A percentile compares a stretch with the other conserved stretches of the same genome.
These are phyloP conservation scores for Byssothecium circinans DNA, from an alignment of 2,329 filamentous ascomycete species.

Conservation along the genomic window DNA sequence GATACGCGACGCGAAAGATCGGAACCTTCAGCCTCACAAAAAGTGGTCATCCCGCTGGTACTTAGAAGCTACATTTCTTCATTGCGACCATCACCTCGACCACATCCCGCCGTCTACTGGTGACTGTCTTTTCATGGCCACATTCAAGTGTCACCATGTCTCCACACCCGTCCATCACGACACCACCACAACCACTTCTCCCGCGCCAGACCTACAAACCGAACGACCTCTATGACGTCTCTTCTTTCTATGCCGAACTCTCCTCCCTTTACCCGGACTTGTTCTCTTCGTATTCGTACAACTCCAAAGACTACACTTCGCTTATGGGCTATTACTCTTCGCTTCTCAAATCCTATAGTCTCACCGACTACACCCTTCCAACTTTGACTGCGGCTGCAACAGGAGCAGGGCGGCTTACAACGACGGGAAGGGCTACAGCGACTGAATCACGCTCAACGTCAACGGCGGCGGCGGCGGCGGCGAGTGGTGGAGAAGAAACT, in stretches of 20 bases:
- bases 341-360: conserved; percentile 1
- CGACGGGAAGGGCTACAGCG: neutral
- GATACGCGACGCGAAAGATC: neutral
- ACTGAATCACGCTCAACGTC: neutral
- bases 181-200: conserved; percentile 1
- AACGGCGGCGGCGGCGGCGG: neutral
- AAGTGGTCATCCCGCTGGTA: neutral
- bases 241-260: conserved; percentile 7
- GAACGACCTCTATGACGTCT: conserved; percentile 4
- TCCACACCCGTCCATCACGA: conserved; percentile 1
- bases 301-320: conserved; percentile 1
- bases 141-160: conserved; percentile 2
- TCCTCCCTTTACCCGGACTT: conserved; percentile 13
- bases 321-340: conserved; percentile 4
- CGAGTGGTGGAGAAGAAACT: neutral
- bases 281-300: conserved; percentile 9
- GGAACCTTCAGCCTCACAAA: neutral
- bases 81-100: neutral
- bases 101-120: neutral
- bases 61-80: neutral
- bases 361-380: neutral
- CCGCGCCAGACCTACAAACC: conserved; percentile 10
- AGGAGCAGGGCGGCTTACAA: neutral
- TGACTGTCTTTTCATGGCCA: neutral
- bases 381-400: neutral